Evolutionary conservation across 140 eudicot genomes (phyloP), one percentile per base, ranked within the genome.

Genomic region (Stevia rebaudiana): DNA sequence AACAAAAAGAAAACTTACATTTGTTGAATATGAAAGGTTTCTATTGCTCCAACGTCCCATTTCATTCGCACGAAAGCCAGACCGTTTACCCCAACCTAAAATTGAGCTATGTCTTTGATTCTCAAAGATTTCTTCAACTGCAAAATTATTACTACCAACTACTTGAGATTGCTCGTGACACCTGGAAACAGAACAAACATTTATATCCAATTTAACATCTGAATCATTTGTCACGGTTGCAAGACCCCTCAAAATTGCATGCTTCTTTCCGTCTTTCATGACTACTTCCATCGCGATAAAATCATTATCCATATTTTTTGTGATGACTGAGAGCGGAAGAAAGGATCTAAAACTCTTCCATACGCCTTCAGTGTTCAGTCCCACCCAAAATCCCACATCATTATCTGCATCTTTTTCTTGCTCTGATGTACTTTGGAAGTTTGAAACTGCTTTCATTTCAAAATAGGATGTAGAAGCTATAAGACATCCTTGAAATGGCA

Each of bases 291-390:
- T 63, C 56, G 95, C 99, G 60, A 94, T 31, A 80, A 67, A 81
- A 44, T 88, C 84, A 37, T 78, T 80, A 15, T 71, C 82, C 69
- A 94, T 60, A 58, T 73, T 53, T 78, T 67, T 89, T 46, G 95
- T 65, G 35, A 83, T 78, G 36, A 86, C 88, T 12, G 99, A 83
- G 24, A 82, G 80, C 22, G 99, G 97, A 80, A 94, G 97, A 70
- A 87, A 82, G 23, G 99, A 94, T 47, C 95, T 84, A 21, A 80
- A 78, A 71, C 95, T 72, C 70, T 88, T 88, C 99, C 99, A 94
- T 17, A 79, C 78, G 74, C 96, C 99, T 71, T 83, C 87, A 60
- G 90, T 87, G 43, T 77, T 65, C 73, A 83, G 88, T 37, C 84
- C 94, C 58, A 94, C 79, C 90, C 86, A 83, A 65, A 94, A 94